Evolutionary conservation across 176 grass and related monocot genomes (phyloP).

Genomic region (Cenchrus americanus): DNA sequence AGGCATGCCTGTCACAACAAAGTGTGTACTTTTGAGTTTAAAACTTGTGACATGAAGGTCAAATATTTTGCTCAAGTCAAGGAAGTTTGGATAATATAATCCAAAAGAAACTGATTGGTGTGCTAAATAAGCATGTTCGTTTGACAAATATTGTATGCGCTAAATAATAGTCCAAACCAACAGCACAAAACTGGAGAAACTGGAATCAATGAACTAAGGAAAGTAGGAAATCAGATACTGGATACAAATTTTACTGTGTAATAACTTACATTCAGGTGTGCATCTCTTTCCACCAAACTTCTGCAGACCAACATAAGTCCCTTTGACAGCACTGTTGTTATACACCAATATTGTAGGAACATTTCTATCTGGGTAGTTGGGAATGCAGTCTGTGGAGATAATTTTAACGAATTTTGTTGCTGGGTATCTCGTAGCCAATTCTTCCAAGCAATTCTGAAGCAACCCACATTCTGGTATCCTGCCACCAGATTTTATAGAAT

Average conservation of each 20-base stretch:
- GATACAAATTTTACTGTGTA: conserved; percentile 19
- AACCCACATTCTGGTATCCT: conserved; percentile 88
- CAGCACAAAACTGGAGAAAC: conserved; percentile 22
- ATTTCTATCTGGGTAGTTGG: conserved; percentile 89
- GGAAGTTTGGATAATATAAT: neutral
- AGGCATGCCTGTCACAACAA: neutral
- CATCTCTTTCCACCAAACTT: conserved; percentile 83
- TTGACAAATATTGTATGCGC: neutral
- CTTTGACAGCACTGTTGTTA: conserved; percentile 95
- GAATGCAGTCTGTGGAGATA: conserved; percentile 93
- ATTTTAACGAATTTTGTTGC: conserved; percentile 97
- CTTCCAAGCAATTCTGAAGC: conserved; percentile 83
- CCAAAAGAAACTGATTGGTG: neutral
- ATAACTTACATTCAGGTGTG: conserved; percentile 90
- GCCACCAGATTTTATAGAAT: conserved; percentile 38
- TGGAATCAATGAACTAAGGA: neutral
- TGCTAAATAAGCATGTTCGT: neutral
- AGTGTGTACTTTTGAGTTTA: neutral
- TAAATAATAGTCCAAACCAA: neutral
- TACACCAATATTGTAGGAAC: conserved; percentile 98
- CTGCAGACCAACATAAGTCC: conserved; percentile 77
- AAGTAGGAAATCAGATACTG: neutral
- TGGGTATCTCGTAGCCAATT: conserved; percentile 79
- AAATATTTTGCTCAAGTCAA: neutral
- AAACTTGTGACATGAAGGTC: conserved; percentile 17